Evolutionary conservation across 2,329 filamentous ascomycete species (phyloP), one percentile per base, ranked within the genome.

Genomic region (Seiridium cupressi): DNA sequence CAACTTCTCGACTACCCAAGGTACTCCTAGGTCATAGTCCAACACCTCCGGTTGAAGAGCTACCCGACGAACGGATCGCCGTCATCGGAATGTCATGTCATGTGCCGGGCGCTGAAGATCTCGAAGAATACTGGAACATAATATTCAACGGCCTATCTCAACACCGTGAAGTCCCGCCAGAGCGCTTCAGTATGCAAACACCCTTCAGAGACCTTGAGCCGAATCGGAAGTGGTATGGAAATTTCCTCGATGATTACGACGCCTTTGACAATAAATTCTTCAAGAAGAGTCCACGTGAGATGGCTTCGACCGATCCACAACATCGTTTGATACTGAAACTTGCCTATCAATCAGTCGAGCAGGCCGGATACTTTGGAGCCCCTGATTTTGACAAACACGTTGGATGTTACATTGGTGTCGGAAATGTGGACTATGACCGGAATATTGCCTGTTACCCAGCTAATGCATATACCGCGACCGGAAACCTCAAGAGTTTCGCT

Each of bases 301-400:
- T 63, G 8, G 40, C 47, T 11, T 57, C 67, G 65, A 88, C 84
- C 2, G 87, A 90, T 69, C 88, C 88, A 0, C 85, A 86, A 75
- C 87, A 88, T 67, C 79, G 88, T 64, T 73, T 89, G 32, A 83
- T 84, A 2, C 73, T 90, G 4, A 80, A 86, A 32, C 88, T 86
- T 5, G 85, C 85, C 0, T 90, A 89, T 63, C 87, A 90, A 66
- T 87, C 88, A 1, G 76, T 90, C 34, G 87, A 90, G 68, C 85
- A 84, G 77, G 85, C 84, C 38, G 87, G 67, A 31, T 51, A 51
- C 32, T 51, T 51, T 3, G 62, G 61, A 36, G 66, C 67, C 0
- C 51, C 64, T 0, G 61, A 67, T 26, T 26, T 26, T 18, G 35
- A 56, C 1, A 71, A 68, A 0, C 56, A 65, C 1, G 64, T 63